A percentile compares a stretch with the other conserved stretches of the same genome.
phyloP scores from a whole-genome alignment of 805 yeast genomes.

The Kazachstania viticola region DNA sequence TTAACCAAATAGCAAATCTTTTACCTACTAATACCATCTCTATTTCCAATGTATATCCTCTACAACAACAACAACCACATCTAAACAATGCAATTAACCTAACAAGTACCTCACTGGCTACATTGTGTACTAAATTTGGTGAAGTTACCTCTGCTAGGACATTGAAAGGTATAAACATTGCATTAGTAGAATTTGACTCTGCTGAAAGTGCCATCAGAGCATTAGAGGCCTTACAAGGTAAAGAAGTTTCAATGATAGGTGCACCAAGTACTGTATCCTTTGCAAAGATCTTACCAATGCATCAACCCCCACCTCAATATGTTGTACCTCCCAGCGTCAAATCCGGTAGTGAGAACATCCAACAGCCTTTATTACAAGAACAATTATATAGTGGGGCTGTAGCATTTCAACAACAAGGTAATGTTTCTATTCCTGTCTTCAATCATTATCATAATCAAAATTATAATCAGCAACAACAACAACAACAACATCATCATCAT shows the following conservation, averaged over 20 bases:
- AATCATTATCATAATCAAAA: constrained; percentile 15
- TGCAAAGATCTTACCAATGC: constrained; percentile 52
- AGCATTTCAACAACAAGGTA: constrained; percentile 25
- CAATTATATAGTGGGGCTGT: constrained; percentile 25
- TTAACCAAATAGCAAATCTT: constrained; percentile 54
- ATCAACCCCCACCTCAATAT: constrained; percentile 16
- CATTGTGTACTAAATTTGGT: constrained; percentile 55
- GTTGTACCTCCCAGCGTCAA: constrained; percentile 1
- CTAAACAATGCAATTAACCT: constrained; percentile 35
- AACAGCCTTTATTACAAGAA: constrained; percentile 24
- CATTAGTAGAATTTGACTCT: constrained; percentile 60
- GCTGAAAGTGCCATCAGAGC: constrained; percentile 73
- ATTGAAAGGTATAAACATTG: constrained; percentile 37
- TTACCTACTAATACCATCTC: constrained; percentile 71
- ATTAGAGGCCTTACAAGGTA: constrained; percentile 65
- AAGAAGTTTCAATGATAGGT: constrained; percentile 68
- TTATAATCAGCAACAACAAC: constrained; percentile 3
- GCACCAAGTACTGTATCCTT: constrained; percentile 67
- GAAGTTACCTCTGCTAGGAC: constrained; percentile 48
- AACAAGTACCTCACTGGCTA: constrained; percentile 38
- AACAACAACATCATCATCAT: constrained; percentile 1
- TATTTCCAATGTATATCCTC: constrained; percentile 51
- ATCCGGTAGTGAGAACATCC: constrained; percentile 3
- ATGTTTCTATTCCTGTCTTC: constrained; percentile 22
- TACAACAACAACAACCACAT: constrained; percentile 40